Evolutionary conservation across 2,329 filamentous ascomycete genomes (phyloP).

Genomic region (Fusarium tanahbumbuense): DNA sequence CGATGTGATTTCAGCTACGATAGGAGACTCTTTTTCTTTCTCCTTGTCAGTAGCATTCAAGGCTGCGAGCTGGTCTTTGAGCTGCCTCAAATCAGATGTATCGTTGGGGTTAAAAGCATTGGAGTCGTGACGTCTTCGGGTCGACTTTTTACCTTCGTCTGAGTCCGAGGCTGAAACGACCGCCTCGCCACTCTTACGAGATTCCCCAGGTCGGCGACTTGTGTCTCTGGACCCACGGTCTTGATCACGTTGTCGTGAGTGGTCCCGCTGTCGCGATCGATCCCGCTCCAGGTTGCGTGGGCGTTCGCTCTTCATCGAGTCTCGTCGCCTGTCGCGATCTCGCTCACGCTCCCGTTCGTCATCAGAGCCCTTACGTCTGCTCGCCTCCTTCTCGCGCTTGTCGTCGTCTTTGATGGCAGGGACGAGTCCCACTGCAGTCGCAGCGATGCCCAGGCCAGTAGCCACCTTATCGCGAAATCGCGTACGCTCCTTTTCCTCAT

Average conservation of each 20-base stretch:
- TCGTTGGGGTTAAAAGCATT: slow-evolving; percentile 65
- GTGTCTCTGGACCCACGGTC: slow-evolving; percentile 46
- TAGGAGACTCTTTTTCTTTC: slow-evolving; percentile 40
- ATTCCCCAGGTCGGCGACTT: slow-evolving; percentile 55
- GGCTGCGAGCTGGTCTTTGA: slow-evolving; percentile 63
- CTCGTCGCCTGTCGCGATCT: slow-evolving; percentile 25
- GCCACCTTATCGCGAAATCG: slow-evolving; percentile 62
- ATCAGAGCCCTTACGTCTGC: slow-evolving; percentile 48
- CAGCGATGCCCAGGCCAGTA: slow-evolving; percentile 61
- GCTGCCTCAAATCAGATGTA: slow-evolving; percentile 59
- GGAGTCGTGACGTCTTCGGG: slow-evolving; percentile 54
- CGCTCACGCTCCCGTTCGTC: slow-evolving; percentile 47
- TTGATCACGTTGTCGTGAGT: slow-evolving; percentile 37
- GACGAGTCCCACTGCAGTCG: slow-evolving; percentile 60
- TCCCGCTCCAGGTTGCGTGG: slow-evolving; percentile 26
- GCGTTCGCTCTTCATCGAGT: slow-evolving; percentile 1
- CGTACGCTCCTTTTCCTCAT: slow-evolving; percentile 56
- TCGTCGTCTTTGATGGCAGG: slow-evolving; percentile 54
- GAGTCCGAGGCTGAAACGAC: slow-evolving; percentile 54
- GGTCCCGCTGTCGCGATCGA: slow-evolving; percentile 37
- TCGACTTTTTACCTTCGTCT: slow-evolving; percentile 54
- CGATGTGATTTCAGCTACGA: slow-evolving; percentile 39
- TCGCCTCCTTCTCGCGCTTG: slow-evolving; percentile 51
- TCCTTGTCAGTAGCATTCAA: slow-evolving; percentile 49
- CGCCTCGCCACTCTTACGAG: slow-evolving; percentile 53